Base-by-base conservation (phyloP, 345 rosid genomes). In the Salix udensis region DNA sequence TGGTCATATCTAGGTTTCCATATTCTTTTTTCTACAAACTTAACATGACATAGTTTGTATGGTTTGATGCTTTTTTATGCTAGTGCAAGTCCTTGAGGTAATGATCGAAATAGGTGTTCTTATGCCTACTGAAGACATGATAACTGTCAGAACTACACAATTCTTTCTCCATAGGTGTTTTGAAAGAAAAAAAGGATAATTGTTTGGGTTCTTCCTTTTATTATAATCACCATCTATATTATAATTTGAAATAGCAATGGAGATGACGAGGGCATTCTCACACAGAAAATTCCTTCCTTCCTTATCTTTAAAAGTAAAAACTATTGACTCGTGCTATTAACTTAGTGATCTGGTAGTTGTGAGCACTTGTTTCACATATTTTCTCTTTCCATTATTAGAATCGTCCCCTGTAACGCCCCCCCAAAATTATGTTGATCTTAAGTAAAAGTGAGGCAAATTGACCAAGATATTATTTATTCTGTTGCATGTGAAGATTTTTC, bases 31-130 rank as follows among this genome's bases (percentile, higher is more conserved):
- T 58, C 37, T 72, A 67, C 65, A 58, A 36, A 9, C 18, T 24
- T 61, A 48, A 21, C 40, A 72, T 71, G 26, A 44, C 55, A 14
- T 69, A 26, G 26, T 83, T 81, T 6, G 16, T 42, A 61, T 31
- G 26, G 58, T 72, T 61, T 40, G 70, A 34, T 26, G 6, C n/a
- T 48, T 72, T 21, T 75, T 15, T 42, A 62, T 62, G 13, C 74
- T 78, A 52, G 48, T 77, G 65, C 83, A 91, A 92, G 98, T 96
- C 78, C 92, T 93, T 81, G 85, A 91, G 79, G 90, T 97, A 78
- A 93, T 93, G 99, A 73, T 93, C 83, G 97, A 93, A 85, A 96
- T 96, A 97, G 99, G 98, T 75, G 99, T 93, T 75, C 98, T 96
- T 81, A 97, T 96, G 65, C 99, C 99, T 67, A 96, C 96, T 46